Conservation (phyloP, 2,329 filamentous ascomycete genomes). For the Sporothrix sp. region DNA sequence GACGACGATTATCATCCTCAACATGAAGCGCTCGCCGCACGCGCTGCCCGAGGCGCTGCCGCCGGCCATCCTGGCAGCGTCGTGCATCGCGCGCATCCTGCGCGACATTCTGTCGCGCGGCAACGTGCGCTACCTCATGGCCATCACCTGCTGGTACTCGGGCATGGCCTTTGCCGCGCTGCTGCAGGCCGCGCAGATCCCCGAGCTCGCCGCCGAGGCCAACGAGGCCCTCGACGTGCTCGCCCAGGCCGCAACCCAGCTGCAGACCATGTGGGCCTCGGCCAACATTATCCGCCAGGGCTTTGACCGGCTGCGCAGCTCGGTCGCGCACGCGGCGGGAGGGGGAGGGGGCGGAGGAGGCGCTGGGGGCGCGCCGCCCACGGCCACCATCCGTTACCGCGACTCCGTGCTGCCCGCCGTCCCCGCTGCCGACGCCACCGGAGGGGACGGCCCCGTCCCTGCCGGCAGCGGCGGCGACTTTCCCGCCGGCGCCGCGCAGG, state of each 20-base stretch:
- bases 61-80: conserved; percentile 2
- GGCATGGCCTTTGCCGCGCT: conserved; percentile 2
- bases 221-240: conserved; percentile 1
- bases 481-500: neutral
- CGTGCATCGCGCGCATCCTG: conserved; percentile 5
- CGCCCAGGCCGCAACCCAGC: neutral
- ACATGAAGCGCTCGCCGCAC: conserved; percentile 7
- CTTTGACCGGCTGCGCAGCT: neutral
- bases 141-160: conserved; percentile 6
- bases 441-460: too few relatives aligned
- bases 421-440: neutral
- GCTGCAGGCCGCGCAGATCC: neutral
- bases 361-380: neutral
- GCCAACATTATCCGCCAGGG: conserved; percentile 6
- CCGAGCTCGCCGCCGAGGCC: conserved; percentile 2
- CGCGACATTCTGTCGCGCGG: conserved; percentile 2
- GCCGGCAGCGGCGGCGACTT: neutral
- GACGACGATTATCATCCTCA: conserved; percentile 4
- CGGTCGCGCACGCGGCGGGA: neutral
- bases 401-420: neutral
- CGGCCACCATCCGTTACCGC: neutral
- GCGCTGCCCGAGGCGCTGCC: neutral
- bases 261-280: conserved; percentile 4
- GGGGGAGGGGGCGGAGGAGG: neutral
- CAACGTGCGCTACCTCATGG: conserved; percentile 6